phyloP scores from a whole-genome alignment of 441 rosid species.

The Dalechampia spathulata region DNA sequence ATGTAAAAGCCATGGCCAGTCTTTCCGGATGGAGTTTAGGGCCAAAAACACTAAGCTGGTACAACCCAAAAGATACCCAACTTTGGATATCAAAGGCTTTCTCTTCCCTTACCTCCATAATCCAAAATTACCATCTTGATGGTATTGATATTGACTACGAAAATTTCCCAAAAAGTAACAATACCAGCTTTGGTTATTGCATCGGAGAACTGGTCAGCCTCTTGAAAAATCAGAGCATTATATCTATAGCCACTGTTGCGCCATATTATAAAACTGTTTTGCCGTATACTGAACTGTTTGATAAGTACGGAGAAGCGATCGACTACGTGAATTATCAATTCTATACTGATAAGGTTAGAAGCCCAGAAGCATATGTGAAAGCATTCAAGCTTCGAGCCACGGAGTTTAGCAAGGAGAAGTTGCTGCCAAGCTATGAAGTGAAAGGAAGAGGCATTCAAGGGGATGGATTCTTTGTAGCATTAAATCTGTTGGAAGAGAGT shows the following conservation, averaged over 20 bases:
- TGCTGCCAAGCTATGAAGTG: conserved; percentile 50
- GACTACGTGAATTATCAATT: conserved; percentile 55
- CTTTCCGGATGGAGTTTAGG: conserved; percentile 50
- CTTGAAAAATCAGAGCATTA: conserved; percentile 30
- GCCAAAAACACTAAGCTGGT: conserved; percentile 31
- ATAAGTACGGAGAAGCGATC: conserved; percentile 22
- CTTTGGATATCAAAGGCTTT: conserved; percentile 45
- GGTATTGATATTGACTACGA: conserved; percentile 56
- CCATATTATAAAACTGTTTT: conserved; percentile 26
- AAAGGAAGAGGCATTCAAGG: conserved; percentile 59
- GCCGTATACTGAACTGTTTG: conserved; percentile 32
- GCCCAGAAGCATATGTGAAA: conserved; percentile 23
- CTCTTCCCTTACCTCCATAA: conserved; percentile 29
- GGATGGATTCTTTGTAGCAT: conserved; percentile 39
- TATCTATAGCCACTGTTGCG: conserved; percentile 36
- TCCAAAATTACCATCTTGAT: conserved; percentile 34
- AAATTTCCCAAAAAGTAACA: conserved; percentile 22
- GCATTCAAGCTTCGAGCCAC: conserved; percentile 28
- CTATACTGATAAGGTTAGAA: conserved; percentile 40
- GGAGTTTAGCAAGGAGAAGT: conserved; percentile 31
- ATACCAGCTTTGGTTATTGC: conserved; percentile 32
- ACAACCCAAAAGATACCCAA: conserved; percentile 22
- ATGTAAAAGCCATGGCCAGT: conserved; percentile 39
- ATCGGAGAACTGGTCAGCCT: conserved; percentile 40
- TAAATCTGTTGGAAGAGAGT: conserved; percentile 26